Base-by-base conservation (phyloP, 345 rosid genomes). In the Aquilaria sinensis region DNA sequence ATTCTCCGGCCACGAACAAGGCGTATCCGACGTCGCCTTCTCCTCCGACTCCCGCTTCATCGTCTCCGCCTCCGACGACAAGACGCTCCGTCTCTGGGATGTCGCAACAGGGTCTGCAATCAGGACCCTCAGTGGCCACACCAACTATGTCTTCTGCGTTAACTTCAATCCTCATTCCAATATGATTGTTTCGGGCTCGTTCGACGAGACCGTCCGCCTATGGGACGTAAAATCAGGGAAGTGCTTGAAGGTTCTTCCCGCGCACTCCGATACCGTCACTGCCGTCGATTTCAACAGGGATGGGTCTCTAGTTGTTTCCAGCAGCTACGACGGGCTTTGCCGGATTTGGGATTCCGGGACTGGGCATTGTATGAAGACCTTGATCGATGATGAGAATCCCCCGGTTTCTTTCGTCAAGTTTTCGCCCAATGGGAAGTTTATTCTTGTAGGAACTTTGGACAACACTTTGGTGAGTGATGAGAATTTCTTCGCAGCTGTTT, bases 221-320 rank as follows among this genome's bases (percentile, higher is more conserved):
- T 94, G 98, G 99, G 99, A 94, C 50, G 91, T 90, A 33, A 88
- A 84, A 66, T 74, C 75, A 5, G 96, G 97, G 1, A 90, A 87
- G 77, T 90, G 97, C 67, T 75, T 94, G 68, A 88, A 83, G 78
- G 96, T 94, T 15, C 75, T 94, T 14, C 99, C 97, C 0, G 96
- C 99, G 10, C 97, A 94, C 68, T 94, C 97, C 1, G 96, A 86
- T 69, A 96, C 96, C 1, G 95, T 94, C 12, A 94, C 99, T 1
- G 84, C 93, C 12, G 95, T 90, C 11, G 96, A 94, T 75, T 94
- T 86, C 65, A 84, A 88, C 51, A 74, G 88, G 12, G 96, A 91
- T 6, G 99, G 97, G 5, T 78, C 91, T 29, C 74, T 90, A 43
- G 82, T 90, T 47, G 96, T 94, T 16, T 85, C 97, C 4, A 87